Evolutionary conservation across 2,329 filamentous ascomycete species (phyloP), one percentile per base, ranked within the genome.

Genomic region (Xylariaceae sp.): DNA sequence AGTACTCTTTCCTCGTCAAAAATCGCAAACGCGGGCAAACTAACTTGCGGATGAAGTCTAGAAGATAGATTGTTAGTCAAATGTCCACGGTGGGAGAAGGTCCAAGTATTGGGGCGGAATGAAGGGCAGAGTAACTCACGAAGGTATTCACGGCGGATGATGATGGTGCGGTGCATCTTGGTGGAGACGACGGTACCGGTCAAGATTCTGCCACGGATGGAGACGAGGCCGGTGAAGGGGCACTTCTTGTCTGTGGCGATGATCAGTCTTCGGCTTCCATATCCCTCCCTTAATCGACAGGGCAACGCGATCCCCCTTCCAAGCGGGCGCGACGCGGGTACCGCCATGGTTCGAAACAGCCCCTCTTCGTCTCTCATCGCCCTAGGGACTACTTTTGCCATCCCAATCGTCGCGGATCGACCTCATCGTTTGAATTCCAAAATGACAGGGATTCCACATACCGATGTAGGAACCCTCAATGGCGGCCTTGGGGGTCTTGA

Each of bases 101-200:
- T n/a, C 7, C 39, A 30, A 30, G 47, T 51, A 11, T 17, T 13
- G 7, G 37, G 11, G 42, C 9, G 34, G 23, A 15, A n/a, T 52
- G 6, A 30, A 15, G n/a, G 42, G 10, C 2, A 9, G 35, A 30
- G 49, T 13, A 37, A 63, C 62, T 59, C 13, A 63, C 99, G 94
- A 67, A 99, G 91, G 87, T 99, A 99, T 87, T 99, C 94, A 82
- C 94, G 89, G 80, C 94, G 94, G 86, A 99, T 95, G 83, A 99
- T 89, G 78, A 97, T 83, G 75, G 94, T 99, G 82, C 94, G 90
- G 90, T 99, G 94, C 94, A 99, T 99, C 90, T 99, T 99, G 82
- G 94, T 99, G 74, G 93, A 97, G 77, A 97, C 89, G 76, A 99
- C 94, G 77, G 92, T 97, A 76, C 94, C 94, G 78, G 93, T 97